phyloP scores from a whole-genome alignment of 768 basidiomycete genomes.

The Mycena filopes region DNA sequence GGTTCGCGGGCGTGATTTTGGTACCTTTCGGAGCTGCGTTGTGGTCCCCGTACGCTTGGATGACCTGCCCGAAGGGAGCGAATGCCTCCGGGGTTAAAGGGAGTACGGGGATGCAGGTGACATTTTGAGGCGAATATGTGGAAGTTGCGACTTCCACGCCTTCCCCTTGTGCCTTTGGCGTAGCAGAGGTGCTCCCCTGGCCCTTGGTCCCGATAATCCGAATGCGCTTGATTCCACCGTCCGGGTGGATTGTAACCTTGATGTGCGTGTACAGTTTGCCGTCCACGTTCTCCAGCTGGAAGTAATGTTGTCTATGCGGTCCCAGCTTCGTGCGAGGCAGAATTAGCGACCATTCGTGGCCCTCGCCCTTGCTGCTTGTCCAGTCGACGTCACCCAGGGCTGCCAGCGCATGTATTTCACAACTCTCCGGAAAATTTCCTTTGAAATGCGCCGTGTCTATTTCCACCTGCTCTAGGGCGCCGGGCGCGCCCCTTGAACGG shows the following conservation, averaged over 20 bases:
- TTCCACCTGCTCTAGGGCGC: constrained; percentile 79
- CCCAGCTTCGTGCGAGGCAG: constrained; percentile 84
- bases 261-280: constrained; percentile 81
- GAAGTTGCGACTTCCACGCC: constrained; percentile 3
- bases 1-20: constrained; percentile 85
- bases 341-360: constrained; percentile 76
- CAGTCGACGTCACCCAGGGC: constrained; percentile 47
- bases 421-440: constrained; percentile 82
- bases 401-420: constrained; percentile 63
- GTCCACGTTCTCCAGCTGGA: constrained; percentile 78
- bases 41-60: constrained; percentile 85
- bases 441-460: constrained; percentile 97
- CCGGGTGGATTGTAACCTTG: constrained; percentile 89
- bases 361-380: constrained; percentile 46
- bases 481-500: constrained; percentile 71
- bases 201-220: constrained; percentile 74
- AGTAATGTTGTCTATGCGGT: constrained; percentile 90
- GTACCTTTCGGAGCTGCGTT: constrained; percentile 73
- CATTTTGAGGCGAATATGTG: neutral
- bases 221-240: constrained; percentile 96
- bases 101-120: constrained; percentile 58
- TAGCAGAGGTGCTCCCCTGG: constrained; percentile 10
- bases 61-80: constrained; percentile 87
- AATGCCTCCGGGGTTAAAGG: constrained; percentile 90
- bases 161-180: constrained; percentile 4